These are phyloP conservation scores for Coccomyxa subellipsoidea DNA, from an alignment of 163 green algal genomes.

Conservation along the genomic window DNA sequence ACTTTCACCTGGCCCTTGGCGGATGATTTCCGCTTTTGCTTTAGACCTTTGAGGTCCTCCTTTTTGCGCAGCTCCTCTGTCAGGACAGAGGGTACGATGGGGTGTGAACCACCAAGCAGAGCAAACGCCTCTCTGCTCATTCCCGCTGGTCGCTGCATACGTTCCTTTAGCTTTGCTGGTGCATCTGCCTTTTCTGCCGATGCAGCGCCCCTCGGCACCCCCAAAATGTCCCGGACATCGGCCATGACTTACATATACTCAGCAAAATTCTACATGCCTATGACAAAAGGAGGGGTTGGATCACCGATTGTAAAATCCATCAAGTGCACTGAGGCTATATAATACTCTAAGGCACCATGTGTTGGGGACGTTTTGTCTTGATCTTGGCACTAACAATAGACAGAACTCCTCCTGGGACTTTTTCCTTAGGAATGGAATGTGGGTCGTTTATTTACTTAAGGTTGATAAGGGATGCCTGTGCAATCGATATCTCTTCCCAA, in stretches of 20 bases:
- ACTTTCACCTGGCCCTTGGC: background rate
- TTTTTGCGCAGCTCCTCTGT: constrained; percentile 57
- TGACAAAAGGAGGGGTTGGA: background rate
- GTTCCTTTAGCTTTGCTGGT: constrained; percentile 49
- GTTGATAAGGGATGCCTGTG: no score
- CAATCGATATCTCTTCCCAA: no score
- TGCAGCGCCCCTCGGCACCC: constrained; percentile 45
- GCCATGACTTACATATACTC: constrained; percentile 41
- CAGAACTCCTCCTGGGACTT: no score
- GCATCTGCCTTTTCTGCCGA: constrained; percentile 28
- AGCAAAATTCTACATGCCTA: background rate
- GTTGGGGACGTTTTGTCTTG: no score
- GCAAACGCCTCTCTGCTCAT: constrained; percentile 92
- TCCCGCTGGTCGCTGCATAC: constrained; percentile 77
- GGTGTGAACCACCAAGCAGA: constrained; percentile 75
- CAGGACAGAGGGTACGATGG: constrained; percentile 71
- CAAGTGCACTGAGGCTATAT: background rate
- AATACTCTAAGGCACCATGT: background rate
- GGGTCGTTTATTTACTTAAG: no score
- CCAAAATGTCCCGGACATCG: constrained; percentile 91
- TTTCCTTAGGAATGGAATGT: no score
- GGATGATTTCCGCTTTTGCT: constrained; percentile 69
- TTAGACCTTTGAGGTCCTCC: constrained; percentile 46
- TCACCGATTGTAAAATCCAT: background rate
- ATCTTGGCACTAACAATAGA: no score